Evolutionary conservation across 2,329 filamentous ascomycete species (phyloP).

Genomic region (Sclerotinia borealis): DNA sequence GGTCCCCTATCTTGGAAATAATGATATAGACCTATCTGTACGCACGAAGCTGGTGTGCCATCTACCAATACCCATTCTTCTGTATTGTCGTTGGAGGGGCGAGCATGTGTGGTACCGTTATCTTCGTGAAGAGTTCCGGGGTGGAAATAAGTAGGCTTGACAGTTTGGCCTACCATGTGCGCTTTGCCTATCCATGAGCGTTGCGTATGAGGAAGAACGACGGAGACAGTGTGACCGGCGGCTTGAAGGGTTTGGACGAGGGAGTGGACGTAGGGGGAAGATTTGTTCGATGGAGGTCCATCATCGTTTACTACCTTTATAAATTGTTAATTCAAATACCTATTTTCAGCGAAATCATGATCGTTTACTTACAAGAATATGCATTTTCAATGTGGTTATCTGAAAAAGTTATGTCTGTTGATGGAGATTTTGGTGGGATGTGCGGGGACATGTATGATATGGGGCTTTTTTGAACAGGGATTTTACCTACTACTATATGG

Average conservation of each 20-base stretch:
- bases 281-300: conserved; percentile 70
- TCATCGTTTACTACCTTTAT: conserved; percentile 65
- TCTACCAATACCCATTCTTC: conserved; percentile 81
- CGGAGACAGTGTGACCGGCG: conserved; percentile 80
- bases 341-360: background rate
- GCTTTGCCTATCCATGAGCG: conserved; percentile 98
- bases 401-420: background rate
- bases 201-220: conserved; percentile 85
- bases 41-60: conserved; percentile 73
- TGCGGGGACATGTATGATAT: conserved; percentile 12
- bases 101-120: conserved; percentile 60
- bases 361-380: conserved; percentile 41
- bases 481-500: background rate
- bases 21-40: conserved; percentile 77
- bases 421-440: conserved; percentile 2
- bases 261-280: conserved; percentile 74
- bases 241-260: conserved; percentile 64
- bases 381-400: conserved; percentile 34
- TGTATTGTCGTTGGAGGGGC: conserved; percentile 46
- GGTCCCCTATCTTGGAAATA: conserved; percentile 67
- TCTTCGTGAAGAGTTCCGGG: conserved; percentile 54
- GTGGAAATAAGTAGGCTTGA: conserved; percentile 80
- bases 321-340: background rate
- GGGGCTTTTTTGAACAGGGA: conserved; percentile 6
- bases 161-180: conserved; percentile 84